Evolutionary conservation across 768 basidiomycete species (phyloP).

Genomic region (Suillus weaverae): DNA sequence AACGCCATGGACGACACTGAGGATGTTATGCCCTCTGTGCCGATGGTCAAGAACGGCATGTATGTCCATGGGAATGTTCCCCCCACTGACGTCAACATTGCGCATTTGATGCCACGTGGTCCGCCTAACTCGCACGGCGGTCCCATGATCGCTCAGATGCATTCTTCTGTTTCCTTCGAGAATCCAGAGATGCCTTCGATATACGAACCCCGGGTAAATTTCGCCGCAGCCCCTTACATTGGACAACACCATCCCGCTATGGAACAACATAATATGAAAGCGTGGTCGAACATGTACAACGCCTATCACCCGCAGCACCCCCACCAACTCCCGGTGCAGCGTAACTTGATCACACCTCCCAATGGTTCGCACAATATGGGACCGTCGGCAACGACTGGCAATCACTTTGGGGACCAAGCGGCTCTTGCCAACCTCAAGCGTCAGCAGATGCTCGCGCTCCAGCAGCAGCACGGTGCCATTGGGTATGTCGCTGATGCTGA

Average conservation of each 20-base stretch:
- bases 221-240: conserved; percentile 18
- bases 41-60: conserved; percentile 37
- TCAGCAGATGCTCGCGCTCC: conserved; percentile 34
- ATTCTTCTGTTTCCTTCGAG: conserved; percentile 46
- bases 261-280: conserved; percentile 20
- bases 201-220: conserved; percentile 44
- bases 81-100: conserved; percentile 25
- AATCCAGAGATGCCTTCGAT: conserved; percentile 50
- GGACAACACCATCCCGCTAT: conserved; percentile 19
- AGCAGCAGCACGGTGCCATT: conserved; percentile 25
- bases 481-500: conserved; percentile 36
- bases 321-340: conserved; percentile 29
- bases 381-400: conserved; percentile 13
- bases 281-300: conserved; percentile 33
- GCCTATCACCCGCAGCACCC: conserved; percentile 24
- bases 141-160: conserved; percentile 48
- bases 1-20: conserved; percentile 32
- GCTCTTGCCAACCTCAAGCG: conserved; percentile 26
- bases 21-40: conserved; percentile 27
- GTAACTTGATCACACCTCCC: conserved; percentile 44
- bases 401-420: conserved; percentile 20
- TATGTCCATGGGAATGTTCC: conserved; percentile 37
- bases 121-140: conserved; percentile 29
- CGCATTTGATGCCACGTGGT: conserved; percentile 25
- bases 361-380: conserved; percentile 35